Evolutionary conservation across 192 early-diverging fungal genomes (phyloP).

Genomic region (Spizellomyces sp.): DNA sequence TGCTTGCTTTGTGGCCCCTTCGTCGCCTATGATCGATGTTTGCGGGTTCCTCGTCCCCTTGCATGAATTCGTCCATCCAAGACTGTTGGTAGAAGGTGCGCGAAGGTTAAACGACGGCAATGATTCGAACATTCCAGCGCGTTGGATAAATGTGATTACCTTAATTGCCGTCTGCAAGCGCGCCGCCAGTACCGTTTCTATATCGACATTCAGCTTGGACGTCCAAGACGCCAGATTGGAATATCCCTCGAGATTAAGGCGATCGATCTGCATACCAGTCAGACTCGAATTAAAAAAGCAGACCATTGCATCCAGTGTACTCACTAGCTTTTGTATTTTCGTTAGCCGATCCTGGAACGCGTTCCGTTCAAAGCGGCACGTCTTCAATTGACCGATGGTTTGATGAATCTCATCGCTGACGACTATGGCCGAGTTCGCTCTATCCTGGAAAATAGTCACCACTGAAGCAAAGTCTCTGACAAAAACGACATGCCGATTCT

Average conservation of each 20-base stretch:
- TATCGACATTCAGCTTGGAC: slow-evolving; percentile 70
- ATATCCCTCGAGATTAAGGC: slow-evolving; percentile 90
- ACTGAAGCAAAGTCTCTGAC: slow-evolving; percentile 91
- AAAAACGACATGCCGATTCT: slow-evolving; percentile 89
- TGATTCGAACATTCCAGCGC: too few species aligned
- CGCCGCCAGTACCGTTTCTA: slow-evolving; percentile 74
- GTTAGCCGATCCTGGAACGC: slow-evolving; percentile 71
- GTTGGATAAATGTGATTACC: background rate
- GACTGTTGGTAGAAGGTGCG: too few species aligned
- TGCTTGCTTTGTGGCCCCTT: background rate
- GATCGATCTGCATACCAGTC: slow-evolving; percentile 66
- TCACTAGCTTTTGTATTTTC: slow-evolving; percentile 78
- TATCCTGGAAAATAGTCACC: slow-evolving; percentile 95
- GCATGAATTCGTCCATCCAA: background rate
- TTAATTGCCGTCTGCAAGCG: slow-evolving; percentile 61
- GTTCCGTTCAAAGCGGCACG: slow-evolving; percentile 73
- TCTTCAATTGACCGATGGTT: slow-evolving; percentile 80
- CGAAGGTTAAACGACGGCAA: too few species aligned
- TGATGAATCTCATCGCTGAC: slow-evolving; percentile 82
- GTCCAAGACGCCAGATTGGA: slow-evolving; percentile 95
- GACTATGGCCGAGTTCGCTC: slow-evolving; percentile 79
- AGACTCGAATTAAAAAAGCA: background rate
- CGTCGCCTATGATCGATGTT: slow-evolving; percentile 6
- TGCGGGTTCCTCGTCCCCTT: slow-evolving; percentile 8
- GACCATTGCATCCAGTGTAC: slow-evolving; percentile 24